Evolutionary conservation across 345 rosid genomes (phyloP).

Genomic region (Gossypioides kirkii): DNA sequence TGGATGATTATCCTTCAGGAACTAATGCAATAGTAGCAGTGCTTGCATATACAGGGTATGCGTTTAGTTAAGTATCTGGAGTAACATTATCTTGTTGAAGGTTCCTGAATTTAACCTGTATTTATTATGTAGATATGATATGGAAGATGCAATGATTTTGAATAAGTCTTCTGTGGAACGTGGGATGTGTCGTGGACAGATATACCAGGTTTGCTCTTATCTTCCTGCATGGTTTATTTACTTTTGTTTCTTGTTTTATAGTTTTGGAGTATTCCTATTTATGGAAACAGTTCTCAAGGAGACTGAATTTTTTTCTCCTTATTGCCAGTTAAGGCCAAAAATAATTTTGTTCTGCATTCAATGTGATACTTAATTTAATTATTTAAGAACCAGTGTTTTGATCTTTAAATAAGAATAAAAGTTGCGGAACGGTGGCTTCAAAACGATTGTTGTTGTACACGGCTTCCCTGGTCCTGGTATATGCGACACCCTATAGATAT

Average conservation of each 20-base stretch:
- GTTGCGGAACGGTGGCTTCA: background rate
- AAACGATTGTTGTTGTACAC: background rate
- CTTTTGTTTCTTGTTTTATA: background rate
- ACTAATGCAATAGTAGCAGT: slow-evolving; percentile 99
- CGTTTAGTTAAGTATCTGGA: background rate
- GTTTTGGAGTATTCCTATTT: background rate
- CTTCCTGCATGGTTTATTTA: background rate
- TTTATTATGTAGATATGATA: slow-evolving; percentile 63
- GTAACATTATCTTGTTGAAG: background rate
- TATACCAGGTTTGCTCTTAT: slow-evolving; percentile 68
- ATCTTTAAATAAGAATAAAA: background rate
- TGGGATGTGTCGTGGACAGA: slow-evolving; percentile 95
- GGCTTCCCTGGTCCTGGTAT: background rate
- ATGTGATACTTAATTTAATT: background rate
- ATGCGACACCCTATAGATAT: background rate
- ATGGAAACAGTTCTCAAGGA: background rate
- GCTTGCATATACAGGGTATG: slow-evolving; percentile 83
- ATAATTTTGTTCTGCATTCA: background rate
- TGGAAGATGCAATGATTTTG: slow-evolving; percentile 99
- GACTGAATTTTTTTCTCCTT: background rate
- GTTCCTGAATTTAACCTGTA: background rate
- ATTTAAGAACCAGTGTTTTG: background rate
- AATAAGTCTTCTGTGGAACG: slow-evolving; percentile 93
- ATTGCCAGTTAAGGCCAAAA: background rate
- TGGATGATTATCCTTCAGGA: slow-evolving; percentile 87